Conservation (phyloP, 2,329 filamentous ascomycete genomes). For the Emmonsiellopsis sp. region DNA sequence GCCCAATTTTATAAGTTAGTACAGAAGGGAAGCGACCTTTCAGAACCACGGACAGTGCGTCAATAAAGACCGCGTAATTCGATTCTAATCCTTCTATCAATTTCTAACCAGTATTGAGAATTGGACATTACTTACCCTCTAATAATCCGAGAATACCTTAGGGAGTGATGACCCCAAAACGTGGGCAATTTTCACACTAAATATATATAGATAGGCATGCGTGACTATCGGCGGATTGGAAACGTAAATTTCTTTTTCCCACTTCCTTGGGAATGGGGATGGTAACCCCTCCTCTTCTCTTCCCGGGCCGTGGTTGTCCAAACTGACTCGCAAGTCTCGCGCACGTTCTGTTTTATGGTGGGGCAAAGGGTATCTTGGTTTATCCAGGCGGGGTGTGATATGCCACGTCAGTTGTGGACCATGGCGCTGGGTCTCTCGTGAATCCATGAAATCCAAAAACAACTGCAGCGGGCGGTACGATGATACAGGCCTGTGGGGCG, state of each 20-base stretch:
- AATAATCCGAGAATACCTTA: no score
- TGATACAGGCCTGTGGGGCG: not conserved
- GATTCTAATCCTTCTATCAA: no score
- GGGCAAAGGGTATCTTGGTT: not conserved
- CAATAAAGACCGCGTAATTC: no score
- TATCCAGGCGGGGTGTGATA: not conserved
- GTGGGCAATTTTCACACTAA: no score
- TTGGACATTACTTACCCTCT: no score
- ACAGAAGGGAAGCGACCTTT: no score
- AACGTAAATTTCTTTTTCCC: not conserved
- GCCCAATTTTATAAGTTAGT: no score
- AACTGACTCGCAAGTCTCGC: not conserved
- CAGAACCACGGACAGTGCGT: no score
- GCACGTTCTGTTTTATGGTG: not conserved
- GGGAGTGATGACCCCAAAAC: no score
- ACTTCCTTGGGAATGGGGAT: not conserved
- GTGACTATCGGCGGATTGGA: no score
- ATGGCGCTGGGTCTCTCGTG: not conserved
- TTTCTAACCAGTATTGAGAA: no score
- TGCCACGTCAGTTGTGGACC: slow-evolving; percentile 1
- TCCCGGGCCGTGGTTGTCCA: not conserved
- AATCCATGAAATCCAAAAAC: not conserved
- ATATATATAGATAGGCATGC: no score
- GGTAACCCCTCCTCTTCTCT: not conserved
- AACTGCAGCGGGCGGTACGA: not conserved